Evolutionary conservation across 495 filamentous ascomycete genomes (phyloP), one percentile per base, ranked within the genome.

Genomic region (Rhizodiscina lignyota): DNA sequence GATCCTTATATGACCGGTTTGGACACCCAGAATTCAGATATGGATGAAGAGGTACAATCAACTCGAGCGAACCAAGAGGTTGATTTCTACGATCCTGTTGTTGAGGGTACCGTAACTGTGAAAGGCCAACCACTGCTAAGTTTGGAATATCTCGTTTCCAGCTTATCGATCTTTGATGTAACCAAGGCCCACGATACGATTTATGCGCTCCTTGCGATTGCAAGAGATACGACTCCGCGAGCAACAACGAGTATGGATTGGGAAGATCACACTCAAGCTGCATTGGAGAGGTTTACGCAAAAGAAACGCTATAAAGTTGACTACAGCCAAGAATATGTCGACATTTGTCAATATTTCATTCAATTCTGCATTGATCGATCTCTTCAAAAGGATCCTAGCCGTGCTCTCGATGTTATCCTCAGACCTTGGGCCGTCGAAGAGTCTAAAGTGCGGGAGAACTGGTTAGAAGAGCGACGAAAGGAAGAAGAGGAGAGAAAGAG

Each of bases 311-410:
- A 44, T 22, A 30, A 20, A n/a, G 48, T 61, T 0, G 53, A 59
- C 16, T 62, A 62, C 34, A 32, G 41, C 11, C 35, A 36, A 11
- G 45, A 49, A 2, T 50, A 51, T 35, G 40, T 43, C 0, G 54
- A 62, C 21, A 50, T 55, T 22, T 55, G 50, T 34, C 43, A 43
- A 23, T 39, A 41, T 1, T 48, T 48, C 28, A 43, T 55, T 11
- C 19, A 40, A 13, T 60, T 57, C 30, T 41, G 27, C 16, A 53
- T 56, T 28, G n/a, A 43, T 2, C 37, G 42, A 40, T 44, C 38
- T 29, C n/a, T n/a, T n/a, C n/a, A n/a, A n/a, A n/a, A n/a, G n/a
- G 29, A 49, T 36, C 39, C 6, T 2, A 20, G 5, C n/a, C 32
- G 30, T 18, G 44, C 47, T 2, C 37, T 50, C n/a, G 47, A 50